A percentile compares a stretch with the other conserved stretches of the same genome.
Conservation (phyloP, 73 alveolate species). For the Tetrahymena thermophila region DNA sequence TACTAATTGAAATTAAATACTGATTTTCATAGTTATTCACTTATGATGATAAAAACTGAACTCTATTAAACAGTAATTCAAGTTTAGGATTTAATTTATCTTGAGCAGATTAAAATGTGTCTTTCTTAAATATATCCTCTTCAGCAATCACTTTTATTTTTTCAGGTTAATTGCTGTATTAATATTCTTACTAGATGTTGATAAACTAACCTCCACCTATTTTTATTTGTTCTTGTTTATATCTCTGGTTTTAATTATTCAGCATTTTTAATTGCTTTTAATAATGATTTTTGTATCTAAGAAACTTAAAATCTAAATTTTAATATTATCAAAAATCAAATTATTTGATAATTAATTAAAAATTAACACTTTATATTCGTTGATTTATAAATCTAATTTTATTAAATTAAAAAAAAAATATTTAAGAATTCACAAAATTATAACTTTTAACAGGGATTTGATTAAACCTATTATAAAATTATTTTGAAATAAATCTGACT, state of each 20-base stretch:
- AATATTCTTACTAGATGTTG: background rate
- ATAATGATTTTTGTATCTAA: background rate
- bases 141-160: background rate
- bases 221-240: background rate
- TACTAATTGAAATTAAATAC: background rate
- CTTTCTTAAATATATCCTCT: background rate
- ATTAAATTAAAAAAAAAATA: no score
- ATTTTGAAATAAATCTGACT: no score
- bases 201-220: background rate
- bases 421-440: no score
- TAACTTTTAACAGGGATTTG: no score
- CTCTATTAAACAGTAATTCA: background rate
- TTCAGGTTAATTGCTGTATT: background rate
- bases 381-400: background rate
- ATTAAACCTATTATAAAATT: background rate
- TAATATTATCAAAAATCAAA: background rate
- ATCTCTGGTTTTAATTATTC: background rate
- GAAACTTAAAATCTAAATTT: no score
- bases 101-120: background rate
- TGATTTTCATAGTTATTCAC: background rate
- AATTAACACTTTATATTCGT: background rate
- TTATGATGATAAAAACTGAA: background rate
- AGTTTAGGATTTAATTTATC: background rate
- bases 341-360: background rate
- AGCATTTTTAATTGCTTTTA: background rate